These are phyloP conservation scores for Zygoascus biomembranicola DNA, from an alignment of 805 yeast genomes.

Conservation along the genomic window DNA sequence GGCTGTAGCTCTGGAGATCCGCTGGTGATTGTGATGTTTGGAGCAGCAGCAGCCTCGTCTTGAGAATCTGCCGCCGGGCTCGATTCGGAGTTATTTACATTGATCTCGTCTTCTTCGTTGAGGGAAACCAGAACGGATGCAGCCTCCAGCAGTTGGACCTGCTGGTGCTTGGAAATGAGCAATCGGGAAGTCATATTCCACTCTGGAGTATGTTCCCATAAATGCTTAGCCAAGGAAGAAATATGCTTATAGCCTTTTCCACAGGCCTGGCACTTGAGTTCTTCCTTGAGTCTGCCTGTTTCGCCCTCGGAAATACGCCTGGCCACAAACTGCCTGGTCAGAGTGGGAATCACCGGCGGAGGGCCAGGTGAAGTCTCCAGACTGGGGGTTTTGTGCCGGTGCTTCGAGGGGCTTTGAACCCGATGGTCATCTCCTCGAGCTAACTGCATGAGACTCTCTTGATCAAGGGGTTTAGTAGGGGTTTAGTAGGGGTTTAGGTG, in stretches of 20 bases:
- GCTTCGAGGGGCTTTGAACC: background rate
- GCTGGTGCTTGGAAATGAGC: conserved; percentile 79
- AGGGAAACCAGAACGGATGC: conserved; percentile 65
- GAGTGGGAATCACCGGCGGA: conserved; percentile 9
- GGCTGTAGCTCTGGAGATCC: background rate
- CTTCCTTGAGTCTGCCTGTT: conserved; percentile 75
- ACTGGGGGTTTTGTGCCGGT: background rate
- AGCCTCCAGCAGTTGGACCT: conserved; percentile 73
- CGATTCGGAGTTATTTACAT: conserved; percentile 6
- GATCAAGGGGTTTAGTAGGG: background rate
- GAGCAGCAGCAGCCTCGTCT: background rate
- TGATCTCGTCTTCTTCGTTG: conserved; percentile 36
- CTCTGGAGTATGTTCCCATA: conserved; percentile 93
- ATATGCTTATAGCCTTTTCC: conserved; percentile 89
- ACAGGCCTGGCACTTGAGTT: conserved; percentile 80
- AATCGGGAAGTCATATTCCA: conserved; percentile 83
- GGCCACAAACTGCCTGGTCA: conserved; percentile 53
- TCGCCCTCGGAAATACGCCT: conserved; percentile 82
- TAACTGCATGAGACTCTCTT: conserved; percentile 2
- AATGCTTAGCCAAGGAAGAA: conserved; percentile 76
- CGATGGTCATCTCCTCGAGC: conserved; percentile 6
- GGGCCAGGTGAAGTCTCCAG: background rate
- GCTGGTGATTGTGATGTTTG: background rate
- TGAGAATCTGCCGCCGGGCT: background rate
- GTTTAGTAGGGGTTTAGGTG: no score